Evolutionary conservation across 2,329 filamentous ascomycete species (phyloP).

Genomic region (Cladophialophora yegresii): DNA sequence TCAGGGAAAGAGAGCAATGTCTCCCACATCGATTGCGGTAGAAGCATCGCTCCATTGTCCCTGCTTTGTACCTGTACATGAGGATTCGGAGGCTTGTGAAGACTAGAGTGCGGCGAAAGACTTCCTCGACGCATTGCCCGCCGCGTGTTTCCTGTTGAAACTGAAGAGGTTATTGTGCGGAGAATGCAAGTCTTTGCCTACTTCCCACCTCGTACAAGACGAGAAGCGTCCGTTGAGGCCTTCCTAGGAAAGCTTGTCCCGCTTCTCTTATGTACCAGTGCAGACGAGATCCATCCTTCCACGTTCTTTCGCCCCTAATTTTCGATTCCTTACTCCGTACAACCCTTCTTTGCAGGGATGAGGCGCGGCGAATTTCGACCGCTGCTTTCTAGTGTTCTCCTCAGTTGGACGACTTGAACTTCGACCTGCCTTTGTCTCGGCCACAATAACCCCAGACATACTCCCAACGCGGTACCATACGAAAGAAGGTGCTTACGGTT

Average conservation of each 20-base stretch:
- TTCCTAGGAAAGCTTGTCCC: neutral
- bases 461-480: too few species aligned
- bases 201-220: too few species aligned
- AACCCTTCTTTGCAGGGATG: neutral
- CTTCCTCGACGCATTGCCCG: neutral
- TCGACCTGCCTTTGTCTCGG: conserved; percentile 3
- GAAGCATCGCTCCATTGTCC: neutral
- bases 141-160: neutral
- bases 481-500: conserved; percentile 1
- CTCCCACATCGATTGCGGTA: neutral
- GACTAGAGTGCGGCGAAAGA: neutral
- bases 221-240: neutral
- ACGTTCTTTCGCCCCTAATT: conserved; percentile 16
- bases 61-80: neutral
- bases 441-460: conserved; percentile 4
- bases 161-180: neutral
- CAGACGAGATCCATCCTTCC: neutral
- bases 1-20: neutral
- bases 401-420: neutral
- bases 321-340: neutral
- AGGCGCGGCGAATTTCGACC: conserved; percentile 1
- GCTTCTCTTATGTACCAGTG: neutral
- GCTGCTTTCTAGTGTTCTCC: neutral
- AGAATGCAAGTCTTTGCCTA: neutral
- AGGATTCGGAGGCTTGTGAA: neutral